Conservation (phyloP, 2,329 filamentous ascomycete genomes). For the Dissoconium aciculare region DNA sequence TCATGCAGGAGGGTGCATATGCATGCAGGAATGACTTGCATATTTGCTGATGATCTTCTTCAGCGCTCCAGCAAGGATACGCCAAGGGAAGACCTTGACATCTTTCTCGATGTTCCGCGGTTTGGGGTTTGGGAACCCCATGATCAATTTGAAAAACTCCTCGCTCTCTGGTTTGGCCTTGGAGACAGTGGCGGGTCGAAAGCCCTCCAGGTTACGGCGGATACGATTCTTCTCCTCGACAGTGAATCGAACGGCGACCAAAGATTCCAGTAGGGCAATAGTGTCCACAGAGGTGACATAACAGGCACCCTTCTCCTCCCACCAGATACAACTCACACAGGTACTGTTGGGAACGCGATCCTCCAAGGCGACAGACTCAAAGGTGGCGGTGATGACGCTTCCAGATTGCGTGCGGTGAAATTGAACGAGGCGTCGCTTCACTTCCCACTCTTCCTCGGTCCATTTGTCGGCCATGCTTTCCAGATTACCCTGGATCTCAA, state of each 20-base stretch:
- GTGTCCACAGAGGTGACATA: constrained; percentile 96
- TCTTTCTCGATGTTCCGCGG: constrained; percentile 98
- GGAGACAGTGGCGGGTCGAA: constrained; percentile 80
- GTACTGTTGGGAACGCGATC: constrained; percentile 72
- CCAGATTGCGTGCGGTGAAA: constrained; percentile 73
- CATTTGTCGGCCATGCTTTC: constrained; percentile 71
- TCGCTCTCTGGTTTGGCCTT: constrained; percentile 87
- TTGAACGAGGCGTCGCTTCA: constrained; percentile 69
- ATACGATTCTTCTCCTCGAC: constrained; percentile 99
- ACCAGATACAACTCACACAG: constrained; percentile 95
- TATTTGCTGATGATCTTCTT: constrained; percentile 99
- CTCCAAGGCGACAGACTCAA: constrained; percentile 62
- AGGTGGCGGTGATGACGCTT: constrained; percentile 65
- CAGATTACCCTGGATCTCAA: constrained; percentile 77
- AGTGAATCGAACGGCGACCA: constrained; percentile 74
- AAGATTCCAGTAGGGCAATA: constrained; percentile 81
- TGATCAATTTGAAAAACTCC: constrained; percentile 97
- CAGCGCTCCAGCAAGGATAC: constrained; percentile 67
- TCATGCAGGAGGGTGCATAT: constrained; percentile 10
- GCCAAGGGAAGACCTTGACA: constrained; percentile 97
- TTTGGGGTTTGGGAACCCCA: constrained; percentile 90
- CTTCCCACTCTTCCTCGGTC: constrained; percentile 65
- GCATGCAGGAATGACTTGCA: constrained; percentile 34
- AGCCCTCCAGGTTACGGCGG: constrained; percentile 85
- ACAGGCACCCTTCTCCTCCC: constrained; percentile 80